Evolutionary conservation across 2,329 filamentous ascomycete genomes (phyloP).

Genomic region (Dactylellina haptotyla): DNA sequence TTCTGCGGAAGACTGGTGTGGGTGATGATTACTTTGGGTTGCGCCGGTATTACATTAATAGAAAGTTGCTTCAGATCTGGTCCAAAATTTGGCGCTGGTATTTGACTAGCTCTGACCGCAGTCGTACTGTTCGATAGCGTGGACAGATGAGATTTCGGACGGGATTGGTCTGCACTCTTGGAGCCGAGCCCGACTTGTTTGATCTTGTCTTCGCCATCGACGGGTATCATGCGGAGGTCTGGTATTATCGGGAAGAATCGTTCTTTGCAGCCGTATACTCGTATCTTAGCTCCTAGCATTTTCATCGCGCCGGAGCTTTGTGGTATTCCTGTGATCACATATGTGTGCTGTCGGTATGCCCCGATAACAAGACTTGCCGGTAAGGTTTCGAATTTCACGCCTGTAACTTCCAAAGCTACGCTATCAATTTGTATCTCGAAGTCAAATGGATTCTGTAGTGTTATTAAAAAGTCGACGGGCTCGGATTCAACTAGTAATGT

Average conservation of each 20-base stretch:
- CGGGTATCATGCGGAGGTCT: constrained; percentile 71
- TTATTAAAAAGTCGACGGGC: constrained; percentile 78
- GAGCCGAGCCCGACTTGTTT: constrained; percentile 77
- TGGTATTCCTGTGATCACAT: constrained; percentile 78
- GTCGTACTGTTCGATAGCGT: constrained; percentile 23
- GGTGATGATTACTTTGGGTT: constrained; percentile 80
- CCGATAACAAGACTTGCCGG: constrained; percentile 75
- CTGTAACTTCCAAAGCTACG: constrained; percentile 77
- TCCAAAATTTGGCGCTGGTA: constrained; percentile 49
- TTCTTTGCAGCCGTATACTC: constrained; percentile 82
- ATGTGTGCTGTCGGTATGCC: constrained; percentile 75
- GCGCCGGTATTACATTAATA: constrained; percentile 79
- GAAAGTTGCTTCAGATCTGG: constrained; percentile 66
- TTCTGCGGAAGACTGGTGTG: constrained; percentile 82
- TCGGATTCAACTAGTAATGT: constrained; percentile 77
- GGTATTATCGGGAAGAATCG: constrained; percentile 85
- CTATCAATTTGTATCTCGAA: constrained; percentile 90
- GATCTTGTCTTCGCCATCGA: constrained; percentile 73
- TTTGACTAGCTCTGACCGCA: constrained; percentile 25
- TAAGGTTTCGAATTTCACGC: constrained; percentile 75
- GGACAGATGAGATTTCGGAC: constrained; percentile 56
- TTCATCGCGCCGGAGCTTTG: constrained; percentile 74
- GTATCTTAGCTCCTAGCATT: constrained; percentile 80
- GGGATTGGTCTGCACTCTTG: constrained; percentile 64
- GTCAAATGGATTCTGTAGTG: constrained; percentile 92